phyloP scores from a whole-genome alignment of 1,284 basidiomycete species.

The Rhizoctonia solani region DNA sequence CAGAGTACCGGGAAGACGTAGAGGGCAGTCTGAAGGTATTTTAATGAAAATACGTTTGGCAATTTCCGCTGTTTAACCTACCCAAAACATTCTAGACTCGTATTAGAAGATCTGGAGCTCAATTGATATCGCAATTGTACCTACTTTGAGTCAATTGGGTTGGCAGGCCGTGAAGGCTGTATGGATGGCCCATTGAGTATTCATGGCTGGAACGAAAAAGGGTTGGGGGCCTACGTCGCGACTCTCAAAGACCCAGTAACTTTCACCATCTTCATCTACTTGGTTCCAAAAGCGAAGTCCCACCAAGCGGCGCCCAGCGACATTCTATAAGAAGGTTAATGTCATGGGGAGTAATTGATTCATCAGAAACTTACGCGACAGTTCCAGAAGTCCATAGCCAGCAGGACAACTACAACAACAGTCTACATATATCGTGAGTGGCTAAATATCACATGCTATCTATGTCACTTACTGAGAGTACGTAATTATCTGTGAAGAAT shows the following conservation, averaged over 20 bases:
- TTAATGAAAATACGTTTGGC: background rate
- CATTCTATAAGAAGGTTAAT: slow-evolving; percentile 62
- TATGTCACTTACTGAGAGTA: slow-evolving; percentile 69
- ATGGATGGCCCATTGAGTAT: background rate
- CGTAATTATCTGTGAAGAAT: slow-evolving; percentile 85
- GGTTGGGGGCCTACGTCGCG: slow-evolving; percentile 79
- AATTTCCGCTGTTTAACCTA: slow-evolving; percentile 45
- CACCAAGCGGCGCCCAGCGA: slow-evolving; percentile 87
- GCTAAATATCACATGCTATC: background rate
- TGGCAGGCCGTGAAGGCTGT: slow-evolving; percentile 78
- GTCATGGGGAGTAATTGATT: background rate
- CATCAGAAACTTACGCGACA: slow-evolving; percentile 64
- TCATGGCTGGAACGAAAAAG: background rate
- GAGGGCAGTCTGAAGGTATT: slow-evolving; percentile 67
- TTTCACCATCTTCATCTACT: slow-evolving; percentile 94
- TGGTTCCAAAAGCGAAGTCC: slow-evolving; percentile 97
- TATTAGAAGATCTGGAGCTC: background rate
- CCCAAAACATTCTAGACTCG: slow-evolving; percentile 84
- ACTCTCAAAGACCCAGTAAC: slow-evolving; percentile 94
- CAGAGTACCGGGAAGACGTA: slow-evolving; percentile 90
- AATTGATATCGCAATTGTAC: slow-evolving; percentile 45
- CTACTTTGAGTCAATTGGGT: slow-evolving; percentile 86
- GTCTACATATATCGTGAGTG: slow-evolving; percentile 59
- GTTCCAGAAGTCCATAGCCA: slow-evolving; percentile 97
- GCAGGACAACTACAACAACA: slow-evolving; percentile 84